These are phyloP conservation scores for Sugiyamaella japonica DNA, from an alignment of 1,139 yeast genomes.

Conservation along the genomic window DNA sequence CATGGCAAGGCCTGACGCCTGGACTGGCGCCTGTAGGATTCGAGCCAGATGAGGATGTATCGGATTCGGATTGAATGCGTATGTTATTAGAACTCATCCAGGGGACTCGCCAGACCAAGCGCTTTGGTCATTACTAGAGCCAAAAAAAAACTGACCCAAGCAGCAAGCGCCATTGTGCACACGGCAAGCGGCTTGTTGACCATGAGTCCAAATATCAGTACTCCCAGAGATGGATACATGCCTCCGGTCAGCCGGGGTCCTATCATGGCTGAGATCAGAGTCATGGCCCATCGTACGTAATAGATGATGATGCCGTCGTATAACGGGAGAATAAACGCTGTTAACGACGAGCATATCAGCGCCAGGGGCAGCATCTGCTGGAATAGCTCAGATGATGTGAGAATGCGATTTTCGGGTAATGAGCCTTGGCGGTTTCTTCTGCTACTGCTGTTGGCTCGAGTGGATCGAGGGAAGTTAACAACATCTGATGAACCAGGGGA, in stretches of 20 bases:
- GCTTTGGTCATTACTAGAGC: constrained; percentile 28
- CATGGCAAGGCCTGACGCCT: constrained; percentile 65
- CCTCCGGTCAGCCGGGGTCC: constrained; percentile 30
- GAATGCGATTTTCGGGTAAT: not conserved
- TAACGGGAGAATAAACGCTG: constrained; percentile 30
- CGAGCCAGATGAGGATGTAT: constrained; percentile 41
- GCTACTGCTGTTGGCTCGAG: not conserved
- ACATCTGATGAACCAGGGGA: not conserved
- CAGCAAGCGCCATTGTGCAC: constrained; percentile 29
- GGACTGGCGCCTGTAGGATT: constrained; percentile 88
- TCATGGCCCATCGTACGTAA: constrained; percentile 30
- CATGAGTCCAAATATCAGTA: constrained; percentile 29
- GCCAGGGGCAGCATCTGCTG: constrained; percentile 28
- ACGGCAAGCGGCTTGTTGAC: constrained; percentile 29
- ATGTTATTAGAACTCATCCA: constrained; percentile 6
- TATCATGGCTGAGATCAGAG: constrained; percentile 26
- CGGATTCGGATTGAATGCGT: constrained; percentile 30
- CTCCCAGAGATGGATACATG: constrained; percentile 29
- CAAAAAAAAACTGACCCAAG: constrained; percentile 28
- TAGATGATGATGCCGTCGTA: constrained; percentile 27
- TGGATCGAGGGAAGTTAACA: not conserved
- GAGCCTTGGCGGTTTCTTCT: constrained; percentile 5
- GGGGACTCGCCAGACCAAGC: constrained; percentile 22
- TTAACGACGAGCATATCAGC: constrained; percentile 25
- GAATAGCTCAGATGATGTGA: constrained; percentile 15